phyloP scores from a whole-genome alignment of 2,329 filamentous ascomycete genomes.

The Aspergillus novofumigatus region DNA sequence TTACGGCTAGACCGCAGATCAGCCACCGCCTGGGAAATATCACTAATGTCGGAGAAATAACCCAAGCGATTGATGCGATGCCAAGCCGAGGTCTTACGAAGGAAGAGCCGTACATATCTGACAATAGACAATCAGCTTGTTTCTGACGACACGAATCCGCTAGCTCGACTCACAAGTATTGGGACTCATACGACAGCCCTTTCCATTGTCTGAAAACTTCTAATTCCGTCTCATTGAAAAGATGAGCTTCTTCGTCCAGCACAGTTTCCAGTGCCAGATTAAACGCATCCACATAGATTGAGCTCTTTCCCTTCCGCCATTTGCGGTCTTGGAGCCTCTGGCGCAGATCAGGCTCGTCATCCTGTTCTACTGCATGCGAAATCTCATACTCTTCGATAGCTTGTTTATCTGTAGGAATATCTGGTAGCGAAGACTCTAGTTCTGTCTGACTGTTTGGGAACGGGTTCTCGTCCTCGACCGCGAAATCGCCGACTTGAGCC shows the following conservation, averaged over 20 bases:
- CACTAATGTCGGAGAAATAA: constrained; percentile 78
- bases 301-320: constrained; percentile 76
- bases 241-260: constrained; percentile 77
- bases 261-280: constrained; percentile 89
- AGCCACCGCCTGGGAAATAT: constrained; percentile 63
- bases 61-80: constrained; percentile 73
- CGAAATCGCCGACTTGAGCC: background rate
- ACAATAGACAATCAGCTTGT: constrained; percentile 5
- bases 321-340: constrained; percentile 53
- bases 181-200: constrained; percentile 71
- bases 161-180: constrained; percentile 68
- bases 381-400: constrained; percentile 77
- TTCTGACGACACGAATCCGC: background rate
- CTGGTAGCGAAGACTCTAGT: constrained; percentile 67
- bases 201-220: constrained; percentile 74
- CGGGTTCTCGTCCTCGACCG: background rate
- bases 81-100: constrained; percentile 89
- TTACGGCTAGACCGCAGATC: constrained; percentile 57
- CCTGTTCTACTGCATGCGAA: constrained; percentile 55
- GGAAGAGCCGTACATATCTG: constrained; percentile 86
- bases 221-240: constrained; percentile 78
- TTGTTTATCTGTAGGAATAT: constrained; percentile 61
- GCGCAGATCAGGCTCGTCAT: constrained; percentile 40
- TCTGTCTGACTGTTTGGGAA: constrained; percentile 53
- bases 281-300: constrained; percentile 96